Conservation (phyloP, 2,329 filamentous ascomycete species). For the Monosporascus sp. region DNA sequence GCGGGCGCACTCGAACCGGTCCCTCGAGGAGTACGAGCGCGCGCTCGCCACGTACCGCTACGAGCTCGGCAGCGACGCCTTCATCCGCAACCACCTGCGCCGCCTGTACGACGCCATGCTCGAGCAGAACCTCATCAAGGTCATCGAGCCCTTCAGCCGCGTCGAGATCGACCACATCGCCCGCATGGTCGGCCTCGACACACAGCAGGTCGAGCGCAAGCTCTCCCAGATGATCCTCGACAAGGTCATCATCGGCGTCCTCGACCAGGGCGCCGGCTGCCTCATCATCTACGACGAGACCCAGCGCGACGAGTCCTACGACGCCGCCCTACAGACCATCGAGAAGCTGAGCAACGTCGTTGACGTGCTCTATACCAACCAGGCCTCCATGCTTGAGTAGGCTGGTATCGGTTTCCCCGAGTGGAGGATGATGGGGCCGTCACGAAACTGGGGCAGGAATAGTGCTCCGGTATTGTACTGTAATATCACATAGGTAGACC, state of each 20-base stretch:
- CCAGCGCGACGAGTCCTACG: conserved; percentile 87
- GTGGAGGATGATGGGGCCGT: too few species aligned
- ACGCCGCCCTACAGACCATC: conserved; percentile 88
- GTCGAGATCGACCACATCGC: conserved; percentile 97
- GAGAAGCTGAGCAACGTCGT: conserved; percentile 97
- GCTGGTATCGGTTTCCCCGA: too few species aligned
- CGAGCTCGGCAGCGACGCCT: conserved; percentile 89
- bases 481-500: too few species aligned
- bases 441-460: too few species aligned
- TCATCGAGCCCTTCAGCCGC: conserved; percentile 96
- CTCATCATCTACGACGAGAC: conserved; percentile 97
- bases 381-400: conserved; percentile 91
- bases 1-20: conserved; percentile 89
- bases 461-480: too few species aligned
- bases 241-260: conserved; percentile 95
- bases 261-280: conserved; percentile 96
- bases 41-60: conserved; percentile 86
- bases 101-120: conserved; percentile 97
- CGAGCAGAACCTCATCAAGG: conserved; percentile 99
- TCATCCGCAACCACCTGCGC: conserved; percentile 94
- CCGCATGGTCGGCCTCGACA: conserved; percentile 95
- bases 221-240: conserved; percentile 99
- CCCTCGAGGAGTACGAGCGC: conserved; percentile 93
- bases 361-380: conserved; percentile 95
- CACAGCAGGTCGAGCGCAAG: conserved; percentile 95